Percentiles rank a stretch among this genome's conserved stretches.
These are phyloP conservation scores for Starmera dryadoides DNA, from an alignment of 805 yeast genomes.

Conservation along the genomic window DNA sequence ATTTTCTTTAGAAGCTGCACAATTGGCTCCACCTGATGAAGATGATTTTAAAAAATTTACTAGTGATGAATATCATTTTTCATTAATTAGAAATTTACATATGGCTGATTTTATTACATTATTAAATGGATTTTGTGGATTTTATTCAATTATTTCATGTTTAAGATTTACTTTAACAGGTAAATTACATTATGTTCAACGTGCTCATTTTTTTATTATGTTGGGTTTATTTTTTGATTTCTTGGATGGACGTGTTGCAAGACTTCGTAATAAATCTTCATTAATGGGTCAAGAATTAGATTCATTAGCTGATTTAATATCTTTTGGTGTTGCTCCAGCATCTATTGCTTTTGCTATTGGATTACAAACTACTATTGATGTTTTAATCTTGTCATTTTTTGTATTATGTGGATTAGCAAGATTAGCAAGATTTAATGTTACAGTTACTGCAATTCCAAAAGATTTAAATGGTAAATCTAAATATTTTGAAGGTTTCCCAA, in stretches of 20 bases:
- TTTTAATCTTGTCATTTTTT: slow-evolving; percentile 68
- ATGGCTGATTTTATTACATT: slow-evolving; percentile 95
- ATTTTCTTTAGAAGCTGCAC: slow-evolving; percentile 40
- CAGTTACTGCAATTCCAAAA: slow-evolving; percentile 91
- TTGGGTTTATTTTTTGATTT: slow-evolving; percentile 93
- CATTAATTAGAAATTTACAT: slow-evolving; percentile 80
- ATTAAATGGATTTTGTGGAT: slow-evolving; percentile 90
- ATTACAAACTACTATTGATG: slow-evolving; percentile 76
- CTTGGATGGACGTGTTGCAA: slow-evolving; percentile 95
- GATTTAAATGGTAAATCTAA: slow-evolving; percentile 81
- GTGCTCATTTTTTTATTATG: slow-evolving; percentile 86
- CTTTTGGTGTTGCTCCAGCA: slow-evolving; percentile 96
- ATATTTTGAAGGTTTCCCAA: slow-evolving; percentile 94
- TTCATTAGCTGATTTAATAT: slow-evolving; percentile 89
- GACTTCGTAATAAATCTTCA: slow-evolving; percentile 85
- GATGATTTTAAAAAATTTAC: slow-evolving; percentile 74
- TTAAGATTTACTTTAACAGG: slow-evolving; percentile 71
- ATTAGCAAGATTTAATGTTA: slow-evolving; percentile 91
- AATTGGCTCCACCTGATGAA: slow-evolving; percentile 71
- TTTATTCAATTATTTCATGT: slow-evolving; percentile 83
- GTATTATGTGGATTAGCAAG: slow-evolving; percentile 91
- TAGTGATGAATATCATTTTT: slow-evolving; percentile 77
- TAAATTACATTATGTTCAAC: slow-evolving; percentile 61
- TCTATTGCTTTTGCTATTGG: slow-evolving; percentile 89
- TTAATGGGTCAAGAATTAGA: slow-evolving; percentile 97